Conservation (phyloP, 768 basidiomycete genomes). For the Lactifluus subvellereus region DNA sequence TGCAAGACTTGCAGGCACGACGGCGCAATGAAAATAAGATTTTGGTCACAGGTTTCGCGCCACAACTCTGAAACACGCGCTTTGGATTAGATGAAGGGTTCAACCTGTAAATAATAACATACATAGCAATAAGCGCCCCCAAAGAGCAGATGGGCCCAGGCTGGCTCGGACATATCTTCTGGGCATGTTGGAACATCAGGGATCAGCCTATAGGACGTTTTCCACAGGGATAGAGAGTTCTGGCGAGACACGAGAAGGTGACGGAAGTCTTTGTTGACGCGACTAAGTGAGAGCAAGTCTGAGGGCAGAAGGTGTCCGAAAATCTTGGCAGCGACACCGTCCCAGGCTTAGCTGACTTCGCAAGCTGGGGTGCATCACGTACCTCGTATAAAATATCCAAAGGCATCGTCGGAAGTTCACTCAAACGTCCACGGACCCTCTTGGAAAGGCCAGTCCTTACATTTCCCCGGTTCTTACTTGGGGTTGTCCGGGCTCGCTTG, state of each 20-base stretch:
- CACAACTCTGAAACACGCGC: conserved; percentile 3
- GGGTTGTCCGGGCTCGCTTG: background rate
- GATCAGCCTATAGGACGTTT: background rate
- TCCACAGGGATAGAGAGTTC: conserved; percentile 28
- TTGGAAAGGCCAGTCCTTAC: background rate
- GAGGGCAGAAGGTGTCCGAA: conserved; percentile 29
- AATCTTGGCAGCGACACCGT: conserved; percentile 25
- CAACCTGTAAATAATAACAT: background rate
- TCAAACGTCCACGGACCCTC: conserved; percentile 13
- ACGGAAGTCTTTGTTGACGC: conserved; percentile 30
- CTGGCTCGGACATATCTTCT: conserved; percentile 18
- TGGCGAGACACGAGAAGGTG: conserved; percentile 26
- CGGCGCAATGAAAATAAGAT: conserved; percentile 13
- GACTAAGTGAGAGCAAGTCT: conserved; percentile 31
- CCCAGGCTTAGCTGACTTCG: background rate
- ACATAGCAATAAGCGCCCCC: conserved; percentile 18
- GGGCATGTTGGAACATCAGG: conserved; percentile 13
- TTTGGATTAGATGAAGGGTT: background rate
- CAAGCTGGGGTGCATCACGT: background rate
- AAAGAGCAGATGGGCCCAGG: conserved; percentile 18
- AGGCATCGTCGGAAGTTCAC: conserved; percentile 25
- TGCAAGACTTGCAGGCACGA: conserved; percentile 16
- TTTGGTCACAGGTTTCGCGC: conserved; percentile 16
- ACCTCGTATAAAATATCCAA: conserved; percentile 31
- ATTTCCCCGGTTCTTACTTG: background rate